Evolutionary conservation across 768 basidiomycete species (phyloP).

Genomic region (Pholiota molesta): DNA sequence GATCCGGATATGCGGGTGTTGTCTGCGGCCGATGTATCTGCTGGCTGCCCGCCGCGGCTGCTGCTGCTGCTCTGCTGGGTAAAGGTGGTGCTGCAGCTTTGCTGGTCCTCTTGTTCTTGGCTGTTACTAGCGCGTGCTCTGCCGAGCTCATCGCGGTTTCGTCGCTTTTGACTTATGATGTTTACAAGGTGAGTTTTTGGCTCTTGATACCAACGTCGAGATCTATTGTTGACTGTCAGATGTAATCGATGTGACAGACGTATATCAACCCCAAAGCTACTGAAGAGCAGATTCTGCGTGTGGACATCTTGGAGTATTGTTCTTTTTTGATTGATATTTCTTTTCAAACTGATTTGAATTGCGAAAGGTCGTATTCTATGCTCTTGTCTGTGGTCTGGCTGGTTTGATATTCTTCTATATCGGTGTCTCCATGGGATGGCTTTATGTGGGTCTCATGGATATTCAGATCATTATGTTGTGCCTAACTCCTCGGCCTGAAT

Average conservation of each 20-base stretch:
- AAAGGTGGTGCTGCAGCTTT: slow-evolving; percentile 79
- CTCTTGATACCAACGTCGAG: not conserved
- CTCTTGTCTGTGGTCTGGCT: slow-evolving; percentile 79
- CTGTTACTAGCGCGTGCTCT: slow-evolving; percentile 75
- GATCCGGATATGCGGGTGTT: slow-evolving; percentile 55
- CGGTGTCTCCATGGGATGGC: slow-evolving; percentile 92
- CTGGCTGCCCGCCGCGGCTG: slow-evolving; percentile 89
- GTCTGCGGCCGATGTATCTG: slow-evolving; percentile 70
- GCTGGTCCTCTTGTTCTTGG: slow-evolving; percentile 82
- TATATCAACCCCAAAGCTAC: slow-evolving; percentile 86
- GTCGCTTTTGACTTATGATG: slow-evolving; percentile 79
- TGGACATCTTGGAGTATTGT: slow-evolving; percentile 65
- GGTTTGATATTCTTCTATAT: slow-evolving; percentile 89
- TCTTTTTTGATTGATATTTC: not conserved
- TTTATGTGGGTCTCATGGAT: slow-evolving; percentile 61
- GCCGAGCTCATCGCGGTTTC: slow-evolving; percentile 95
- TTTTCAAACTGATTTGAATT: not conserved
- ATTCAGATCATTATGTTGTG: not conserved
- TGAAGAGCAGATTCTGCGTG: slow-evolving; percentile 67
- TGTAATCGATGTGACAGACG: slow-evolving; percentile 16
- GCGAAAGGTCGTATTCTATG: slow-evolving; percentile 64
- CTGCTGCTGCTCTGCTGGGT: slow-evolving; percentile 81
- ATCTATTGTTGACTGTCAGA: not conserved
- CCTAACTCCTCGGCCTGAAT: not conserved
- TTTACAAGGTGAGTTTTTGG: slow-evolving; percentile 62